Percentiles rank a stretch among this genome's conserved stretches.
Conservation (phyloP, 192 early-diverging fungal species). For the Backusella tarrabulga region DNA sequence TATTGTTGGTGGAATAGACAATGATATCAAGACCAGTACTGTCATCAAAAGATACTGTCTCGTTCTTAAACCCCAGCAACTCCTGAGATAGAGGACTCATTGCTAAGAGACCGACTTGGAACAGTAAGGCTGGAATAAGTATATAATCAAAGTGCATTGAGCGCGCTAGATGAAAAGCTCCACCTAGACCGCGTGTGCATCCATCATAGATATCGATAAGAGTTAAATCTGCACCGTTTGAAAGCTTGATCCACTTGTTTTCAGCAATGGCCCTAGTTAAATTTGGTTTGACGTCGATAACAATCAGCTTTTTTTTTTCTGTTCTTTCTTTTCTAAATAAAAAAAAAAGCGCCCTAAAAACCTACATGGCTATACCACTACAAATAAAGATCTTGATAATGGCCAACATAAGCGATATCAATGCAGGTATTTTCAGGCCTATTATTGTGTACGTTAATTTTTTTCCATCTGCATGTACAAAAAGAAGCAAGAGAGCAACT, state of each 20-base stretch:
- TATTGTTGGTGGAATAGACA: background rate
- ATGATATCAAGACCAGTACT: background rate
- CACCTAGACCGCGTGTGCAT: background rate
- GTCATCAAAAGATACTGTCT: background rate
- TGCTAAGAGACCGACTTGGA: slow-evolving; percentile 4
- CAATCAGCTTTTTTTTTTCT: background rate
- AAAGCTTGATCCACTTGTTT: background rate
- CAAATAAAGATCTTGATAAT: background rate
- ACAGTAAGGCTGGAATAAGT: background rate
- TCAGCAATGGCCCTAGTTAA: slow-evolving; percentile 4
- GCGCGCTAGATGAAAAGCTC: background rate
- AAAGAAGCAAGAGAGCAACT: background rate
- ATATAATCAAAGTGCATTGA: slow-evolving; percentile 1
- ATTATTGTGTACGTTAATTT: background rate
- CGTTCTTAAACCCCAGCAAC: background rate
- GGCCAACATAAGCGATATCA: background rate
- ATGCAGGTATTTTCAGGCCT: background rate
- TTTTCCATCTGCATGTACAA: background rate
- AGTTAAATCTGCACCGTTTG: background rate
- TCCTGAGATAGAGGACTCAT: slow-evolving; percentile 4
- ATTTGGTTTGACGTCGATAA: background rate
- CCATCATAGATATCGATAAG: slow-evolving; percentile 7
- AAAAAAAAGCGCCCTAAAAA: background rate
- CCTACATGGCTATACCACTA: slow-evolving; percentile 13
- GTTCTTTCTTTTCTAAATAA: too few species aligned